phyloP scores from a whole-genome alignment of 2,329 filamentous ascomycete genomes.

The Tolypocladium ovalisporum region DNA sequence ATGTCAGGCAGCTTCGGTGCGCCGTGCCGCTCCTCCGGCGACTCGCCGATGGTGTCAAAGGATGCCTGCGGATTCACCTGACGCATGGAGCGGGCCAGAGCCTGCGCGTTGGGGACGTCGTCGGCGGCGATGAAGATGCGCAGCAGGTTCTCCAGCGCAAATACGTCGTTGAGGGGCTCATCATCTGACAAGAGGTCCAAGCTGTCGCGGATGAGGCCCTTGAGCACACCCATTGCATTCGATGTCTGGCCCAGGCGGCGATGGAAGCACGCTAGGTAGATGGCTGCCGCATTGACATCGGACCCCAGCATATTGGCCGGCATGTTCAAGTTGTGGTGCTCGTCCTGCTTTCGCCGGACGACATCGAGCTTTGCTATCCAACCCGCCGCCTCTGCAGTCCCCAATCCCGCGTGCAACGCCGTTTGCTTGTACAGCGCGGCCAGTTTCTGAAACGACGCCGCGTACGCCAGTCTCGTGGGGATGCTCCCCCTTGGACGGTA shows the following conservation, averaged over 20 bases:
- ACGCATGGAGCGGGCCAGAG: constrained; percentile 28
- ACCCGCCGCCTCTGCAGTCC: constrained; percentile 11
- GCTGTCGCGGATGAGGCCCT: constrained; percentile 23
- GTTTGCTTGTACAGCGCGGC: constrained; percentile 25
- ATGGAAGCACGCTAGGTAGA: constrained; percentile 28
- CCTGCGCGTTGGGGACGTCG: constrained; percentile 23
- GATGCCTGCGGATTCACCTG: constrained; percentile 18
- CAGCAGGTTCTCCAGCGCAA: constrained; percentile 29
- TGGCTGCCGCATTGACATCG: constrained; percentile 28
- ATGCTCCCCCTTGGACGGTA: constrained; percentile 28
- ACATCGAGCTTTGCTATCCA: constrained; percentile 25
- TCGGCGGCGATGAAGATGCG: constrained; percentile 26
- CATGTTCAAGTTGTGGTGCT: constrained; percentile 27
- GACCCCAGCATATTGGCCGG: constrained; percentile 28
- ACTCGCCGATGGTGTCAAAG: constrained; percentile 15
- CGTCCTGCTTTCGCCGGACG: constrained; percentile 23
- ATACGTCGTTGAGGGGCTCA: constrained; percentile 29
- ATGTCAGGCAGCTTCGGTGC: constrained; percentile 27
- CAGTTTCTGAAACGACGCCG: constrained; percentile 27
- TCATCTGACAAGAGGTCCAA: constrained; percentile 27
- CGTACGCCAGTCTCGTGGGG: constrained; percentile 25
- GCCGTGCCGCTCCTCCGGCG: constrained; percentile 14
- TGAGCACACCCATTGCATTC: constrained; percentile 18
- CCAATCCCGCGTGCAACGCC: constrained; percentile 16
- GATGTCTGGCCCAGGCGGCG: constrained; percentile 16